Percentiles rank a stretch among this genome's conserved stretches.
phyloP scores from a whole-genome alignment of 306 rosid genomes.

The Lithocarpus polystachyus region DNA sequence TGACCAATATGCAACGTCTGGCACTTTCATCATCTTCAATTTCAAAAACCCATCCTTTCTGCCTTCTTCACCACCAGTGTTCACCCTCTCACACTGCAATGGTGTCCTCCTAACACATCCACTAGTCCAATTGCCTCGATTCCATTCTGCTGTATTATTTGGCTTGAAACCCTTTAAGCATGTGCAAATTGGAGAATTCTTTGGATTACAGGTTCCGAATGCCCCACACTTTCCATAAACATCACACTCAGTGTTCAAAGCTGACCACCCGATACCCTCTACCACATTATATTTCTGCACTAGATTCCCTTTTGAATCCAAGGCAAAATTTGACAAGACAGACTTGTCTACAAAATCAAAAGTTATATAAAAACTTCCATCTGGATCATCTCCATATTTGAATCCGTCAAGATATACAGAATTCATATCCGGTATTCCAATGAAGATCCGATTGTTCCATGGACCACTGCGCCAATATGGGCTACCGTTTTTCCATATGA shows the following conservation, averaged over 20 bases:
- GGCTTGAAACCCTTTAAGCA: conserved; percentile 48
- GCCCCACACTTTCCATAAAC: conserved; percentile 34
- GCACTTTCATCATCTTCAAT: conserved; percentile 32
- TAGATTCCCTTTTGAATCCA: conserved; percentile 9
- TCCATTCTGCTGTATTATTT: conserved; percentile 19
- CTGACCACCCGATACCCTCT: too few species aligned
- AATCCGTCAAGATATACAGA: conserved; percentile 10
- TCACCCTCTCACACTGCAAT: conserved; percentile 27
- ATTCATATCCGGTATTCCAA: conserved; percentile 24
- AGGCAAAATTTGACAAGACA: neutral
- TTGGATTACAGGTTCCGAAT: conserved; percentile 3
- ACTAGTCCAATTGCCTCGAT: neutral
- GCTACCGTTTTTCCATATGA: conserved; percentile 36
- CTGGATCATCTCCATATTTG: neutral
- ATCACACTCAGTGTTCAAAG: conserved; percentile 14
- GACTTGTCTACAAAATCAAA: neutral
- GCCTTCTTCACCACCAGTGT: neutral
- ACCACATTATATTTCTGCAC: neutral
- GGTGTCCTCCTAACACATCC: conserved; percentile 21
- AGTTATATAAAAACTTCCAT: neutral
- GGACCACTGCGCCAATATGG: conserved; percentile 54
- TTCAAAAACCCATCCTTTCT: conserved; percentile 25
- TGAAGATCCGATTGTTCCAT: conserved; percentile 42
- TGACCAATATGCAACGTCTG: conserved; percentile 14
- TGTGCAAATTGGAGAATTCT: conserved; percentile 11